A percentile compares a stretch with the other conserved stretches of the same genome.
Conservation (phyloP, 768 basidiomycete genomes). For the Hericium coralloides region DNA sequence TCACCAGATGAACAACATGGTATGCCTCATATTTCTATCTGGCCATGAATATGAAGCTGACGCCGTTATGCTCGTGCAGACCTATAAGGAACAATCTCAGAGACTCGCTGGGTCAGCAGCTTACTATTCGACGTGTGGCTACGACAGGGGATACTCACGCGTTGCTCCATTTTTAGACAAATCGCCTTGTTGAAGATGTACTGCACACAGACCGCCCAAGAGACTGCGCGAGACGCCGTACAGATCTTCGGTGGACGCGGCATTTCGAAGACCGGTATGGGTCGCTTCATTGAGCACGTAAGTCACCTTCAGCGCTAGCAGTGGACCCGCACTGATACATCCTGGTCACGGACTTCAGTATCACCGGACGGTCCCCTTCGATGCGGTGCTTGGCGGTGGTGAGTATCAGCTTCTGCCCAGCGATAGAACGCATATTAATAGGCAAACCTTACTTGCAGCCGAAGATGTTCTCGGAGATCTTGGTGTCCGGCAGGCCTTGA, state of each 20-base stretch:
- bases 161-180: constrained; percentile 31
- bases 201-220: constrained; percentile 65
- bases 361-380: constrained; percentile 58
- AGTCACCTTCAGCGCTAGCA: constrained; percentile 15
- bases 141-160: not conserved
- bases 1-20: constrained; percentile 84
- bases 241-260: constrained; percentile 85
- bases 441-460: constrained; percentile 28
- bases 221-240: constrained; percentile 76
- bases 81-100: constrained; percentile 64
- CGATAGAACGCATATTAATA: not conserved
- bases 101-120: constrained; percentile 59
- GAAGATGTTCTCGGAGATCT: constrained; percentile 73
- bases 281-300: constrained; percentile 64
- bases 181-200: constrained; percentile 79
- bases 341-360: constrained; percentile 29
- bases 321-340: not conserved
- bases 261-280: constrained; percentile 78
- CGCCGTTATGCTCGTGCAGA: constrained; percentile 23
- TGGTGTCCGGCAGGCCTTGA: constrained; percentile 74
- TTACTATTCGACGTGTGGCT: not conserved
- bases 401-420: constrained; percentile 4
- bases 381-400: constrained; percentile 65
- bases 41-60: constrained; percentile 9
- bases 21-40: constrained; percentile 17